Evolutionary conservation across 75 land plant species (phyloP).

Genomic region (Gnetum montanum): DNA sequence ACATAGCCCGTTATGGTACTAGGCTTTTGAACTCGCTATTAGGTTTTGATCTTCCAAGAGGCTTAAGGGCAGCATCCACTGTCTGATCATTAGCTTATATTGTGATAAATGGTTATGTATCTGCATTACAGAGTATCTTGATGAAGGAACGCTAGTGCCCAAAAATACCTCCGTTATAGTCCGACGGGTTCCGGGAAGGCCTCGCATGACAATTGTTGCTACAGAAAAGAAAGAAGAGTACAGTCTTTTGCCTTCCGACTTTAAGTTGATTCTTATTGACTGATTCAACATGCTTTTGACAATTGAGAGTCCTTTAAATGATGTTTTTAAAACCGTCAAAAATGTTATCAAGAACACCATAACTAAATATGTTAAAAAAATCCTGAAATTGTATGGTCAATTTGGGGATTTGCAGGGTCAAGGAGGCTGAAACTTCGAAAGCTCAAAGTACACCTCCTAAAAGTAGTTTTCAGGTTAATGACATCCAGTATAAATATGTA

Average conservation of each 20-base stretch:
- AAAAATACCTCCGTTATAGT: constrained; percentile 88
- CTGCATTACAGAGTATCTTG: constrained; percentile 72
- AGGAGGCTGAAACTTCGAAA: constrained; percentile 21
- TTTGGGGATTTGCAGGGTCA: constrained; percentile 31
- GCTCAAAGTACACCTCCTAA: constrained; percentile 19
- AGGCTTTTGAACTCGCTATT: not conserved
- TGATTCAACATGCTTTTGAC: not conserved
- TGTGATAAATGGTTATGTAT: constrained; percentile 6
- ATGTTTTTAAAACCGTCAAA: not conserved
- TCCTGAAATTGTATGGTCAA: too few relatives aligned
- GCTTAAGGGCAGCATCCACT: constrained; percentile 1
- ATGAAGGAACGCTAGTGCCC: constrained; percentile 75
- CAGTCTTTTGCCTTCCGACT: constrained; percentile 24
- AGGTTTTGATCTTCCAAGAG: not conserved
- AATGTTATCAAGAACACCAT: too few relatives aligned
- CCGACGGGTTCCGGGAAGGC: constrained; percentile 85
- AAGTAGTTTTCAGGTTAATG: constrained; percentile 20
- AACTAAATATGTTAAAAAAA: too few relatives aligned
- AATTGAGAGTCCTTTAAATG: not conserved
- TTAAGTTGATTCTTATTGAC: constrained; percentile 1
- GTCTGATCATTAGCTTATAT: constrained; percentile 5
- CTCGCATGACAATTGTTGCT: constrained; percentile 66
- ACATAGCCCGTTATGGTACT: not conserved
- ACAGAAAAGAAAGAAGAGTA: constrained; percentile 48
- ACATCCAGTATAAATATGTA: constrained; percentile 29